Base-by-base conservation (phyloP, 495 filamentous ascomycete genomes). In the Aspergillus heteromorphus region DNA sequence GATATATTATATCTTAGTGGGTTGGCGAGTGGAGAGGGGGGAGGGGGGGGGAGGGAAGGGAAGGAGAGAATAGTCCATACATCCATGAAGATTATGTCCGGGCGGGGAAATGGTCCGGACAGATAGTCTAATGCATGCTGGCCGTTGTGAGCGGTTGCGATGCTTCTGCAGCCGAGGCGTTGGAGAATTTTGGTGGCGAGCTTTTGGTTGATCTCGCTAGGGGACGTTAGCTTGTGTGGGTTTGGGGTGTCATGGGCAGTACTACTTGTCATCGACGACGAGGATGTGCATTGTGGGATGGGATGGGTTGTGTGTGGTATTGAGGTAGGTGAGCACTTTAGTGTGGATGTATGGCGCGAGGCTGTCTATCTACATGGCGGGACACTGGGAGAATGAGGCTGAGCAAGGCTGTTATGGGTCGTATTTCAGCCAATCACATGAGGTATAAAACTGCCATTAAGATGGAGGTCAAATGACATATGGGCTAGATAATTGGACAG, bases 81-180 rank as follows among this genome's bases (percentile, higher is more conserved):
- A 49, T 49, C 53, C 34, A 55, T 55, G 34, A 55, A 13, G 5
- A 49, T 55, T 1, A 49, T 23, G 11, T 55, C 45, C 10, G 45
- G 53, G 14, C 45, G 52, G 20, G 43, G 45, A 55, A 25, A 54
- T 8, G 41, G 53, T 14, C 6, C 30, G 1, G 52, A 19, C 13
- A 48, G 43, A 31, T 49, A 55, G 17, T 55, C 41, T 21, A 49
- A 47, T 18, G 53, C 53, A 20, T 42, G 45, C 23, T 49, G 53
- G 53, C 45, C 53, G 42, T 55, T n/a, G 13, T 45, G 6, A 1
- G n/a, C 53, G 16, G 48, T 27, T 30, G 21, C n/a, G 21, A 55
- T 31, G 31, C 43, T n/a, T n/a, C n/a, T 49, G 45, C 23, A 55
- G 19, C 45, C 52, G 10, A 55, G 6, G 6, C 6, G 16, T 18